Evolutionary conservation across 2,329 filamentous ascomycete genomes (phyloP).

Genomic region (Lizonia empirigonia): DNA sequence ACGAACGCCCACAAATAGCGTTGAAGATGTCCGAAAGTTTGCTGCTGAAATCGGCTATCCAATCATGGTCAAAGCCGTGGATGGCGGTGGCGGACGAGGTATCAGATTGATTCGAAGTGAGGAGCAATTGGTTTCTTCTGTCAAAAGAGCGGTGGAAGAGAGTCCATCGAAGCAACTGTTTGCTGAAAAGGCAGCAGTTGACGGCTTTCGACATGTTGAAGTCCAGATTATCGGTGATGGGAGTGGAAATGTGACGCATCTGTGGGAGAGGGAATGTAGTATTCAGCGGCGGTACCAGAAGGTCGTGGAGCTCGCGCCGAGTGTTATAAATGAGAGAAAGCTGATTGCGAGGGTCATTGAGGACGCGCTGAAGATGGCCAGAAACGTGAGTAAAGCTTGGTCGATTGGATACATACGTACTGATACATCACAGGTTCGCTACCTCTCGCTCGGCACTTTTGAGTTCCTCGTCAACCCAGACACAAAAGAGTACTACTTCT

Average conservation of each 20-base stretch:
- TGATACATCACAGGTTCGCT: slow-evolving; percentile 52
- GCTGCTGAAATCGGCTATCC: slow-evolving; percentile 62
- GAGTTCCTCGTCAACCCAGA: slow-evolving; percentile 65
- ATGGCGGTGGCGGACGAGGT: slow-evolving; percentile 66
- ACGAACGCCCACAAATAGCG: slow-evolving; percentile 49
- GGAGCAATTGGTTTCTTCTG: slow-evolving; percentile 53
- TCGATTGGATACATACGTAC: background rate
- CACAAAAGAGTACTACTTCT: slow-evolving; percentile 60
- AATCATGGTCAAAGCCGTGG: slow-evolving; percentile 68
- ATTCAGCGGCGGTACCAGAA: slow-evolving; percentile 67
- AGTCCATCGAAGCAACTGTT: slow-evolving; percentile 64
- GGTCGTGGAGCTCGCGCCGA: slow-evolving; percentile 64
- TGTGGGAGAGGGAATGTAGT: slow-evolving; percentile 67
- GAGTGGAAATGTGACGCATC: slow-evolving; percentile 57
- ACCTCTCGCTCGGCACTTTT: slow-evolving; percentile 66
- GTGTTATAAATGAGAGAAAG: slow-evolving; percentile 54
- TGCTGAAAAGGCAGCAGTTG: slow-evolving; percentile 66
- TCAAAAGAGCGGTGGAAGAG: slow-evolving; percentile 61
- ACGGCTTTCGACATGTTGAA: slow-evolving; percentile 66
- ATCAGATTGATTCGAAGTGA: slow-evolving; percentile 60
- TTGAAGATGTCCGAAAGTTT: slow-evolving; percentile 59
- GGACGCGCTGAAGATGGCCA: slow-evolving; percentile 60
- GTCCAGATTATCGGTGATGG: slow-evolving; percentile 66
- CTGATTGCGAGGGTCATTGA: slow-evolving; percentile 59
- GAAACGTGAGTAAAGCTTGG: slow-evolving; percentile 41